phyloP scores from a whole-genome alignment of 345 rosid genomes.

The Gossypium australe region DNA sequence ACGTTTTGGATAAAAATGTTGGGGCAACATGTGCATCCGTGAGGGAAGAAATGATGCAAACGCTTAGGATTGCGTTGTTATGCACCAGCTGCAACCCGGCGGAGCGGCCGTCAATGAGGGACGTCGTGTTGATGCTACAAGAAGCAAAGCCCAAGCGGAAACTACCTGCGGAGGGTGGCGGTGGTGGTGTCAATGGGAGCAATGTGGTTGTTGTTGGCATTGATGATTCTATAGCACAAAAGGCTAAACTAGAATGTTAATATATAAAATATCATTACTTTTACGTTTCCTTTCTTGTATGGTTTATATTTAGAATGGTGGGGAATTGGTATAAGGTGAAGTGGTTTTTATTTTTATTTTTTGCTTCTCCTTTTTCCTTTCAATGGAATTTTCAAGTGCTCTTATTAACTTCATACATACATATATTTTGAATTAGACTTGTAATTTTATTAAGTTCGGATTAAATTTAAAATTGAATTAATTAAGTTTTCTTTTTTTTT shows the following conservation, averaged over 20 bases:
- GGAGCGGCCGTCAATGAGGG: slow-evolving; percentile 96
- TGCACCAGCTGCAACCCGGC: slow-evolving; percentile 80
- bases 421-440: too few species aligned
- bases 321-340: slow-evolving; percentile 61
- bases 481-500: too few species aligned
- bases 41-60: slow-evolving; percentile 88
- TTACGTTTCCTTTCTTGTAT: slow-evolving; percentile 15
- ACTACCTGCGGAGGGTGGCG: slow-evolving; percentile 28
- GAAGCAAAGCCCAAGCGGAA: slow-evolving; percentile 93
- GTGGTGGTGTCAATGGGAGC: slow-evolving; percentile 10
- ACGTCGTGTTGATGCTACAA: slow-evolving; percentile 84
- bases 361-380: background rate
- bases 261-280: slow-evolving; percentile 22
- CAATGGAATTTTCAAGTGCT: slow-evolving; percentile 32
- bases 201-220: slow-evolving; percentile 18
- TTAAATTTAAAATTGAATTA: too few species aligned
- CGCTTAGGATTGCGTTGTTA: slow-evolving; percentile 72
- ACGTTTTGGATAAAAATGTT: slow-evolving; percentile 62
- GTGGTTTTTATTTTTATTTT: slow-evolving; percentile 12
- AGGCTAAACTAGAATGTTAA: slow-evolving; percentile 47
- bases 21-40: slow-evolving; percentile 65
- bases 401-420: background rate
- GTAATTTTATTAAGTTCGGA: too few species aligned
- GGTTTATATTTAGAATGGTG: slow-evolving; percentile 22
- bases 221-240: slow-evolving; percentile 29